A percentile compares a stretch with the other conserved stretches of the same genome.
Conservation (phyloP, 169 alveolate genomes). For the Plasmodium inui region DNA sequence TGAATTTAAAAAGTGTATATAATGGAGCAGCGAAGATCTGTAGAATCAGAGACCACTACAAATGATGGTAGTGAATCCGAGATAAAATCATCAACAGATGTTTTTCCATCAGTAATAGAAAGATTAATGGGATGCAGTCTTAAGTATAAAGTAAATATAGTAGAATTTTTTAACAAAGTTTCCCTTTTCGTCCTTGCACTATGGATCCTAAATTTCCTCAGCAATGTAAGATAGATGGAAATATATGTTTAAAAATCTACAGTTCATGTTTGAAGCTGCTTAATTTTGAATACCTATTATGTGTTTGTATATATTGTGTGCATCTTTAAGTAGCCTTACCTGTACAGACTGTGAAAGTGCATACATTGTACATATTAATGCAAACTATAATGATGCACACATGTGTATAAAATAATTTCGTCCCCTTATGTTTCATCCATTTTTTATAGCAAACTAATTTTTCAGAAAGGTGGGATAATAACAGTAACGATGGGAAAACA, state of each 20-base stretch:
- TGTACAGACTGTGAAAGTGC: neutral
- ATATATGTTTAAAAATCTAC: neutral
- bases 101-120: neutral
- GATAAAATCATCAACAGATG: neutral
- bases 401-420: neutral
- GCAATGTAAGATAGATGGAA: conserved; percentile 1
- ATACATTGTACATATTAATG: neutral
- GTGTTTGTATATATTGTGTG: neutral
- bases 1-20: neutral
- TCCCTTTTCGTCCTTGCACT: neutral
- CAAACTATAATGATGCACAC: neutral
- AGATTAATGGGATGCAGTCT: neutral
- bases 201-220: neutral
- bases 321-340: neutral
- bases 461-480: neutral
- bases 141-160: neutral
- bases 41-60: neutral
- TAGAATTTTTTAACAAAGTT: neutral
- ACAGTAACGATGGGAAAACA: neutral
- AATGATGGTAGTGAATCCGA: neutral
- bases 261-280: neutral
- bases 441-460: neutral
- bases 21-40: neutral
- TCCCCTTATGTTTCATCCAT: neutral
- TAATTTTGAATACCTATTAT: neutral